A percentile compares a stretch with the other conserved stretches of the same genome.
Evolutionary conservation across 2,329 filamentous ascomycete genomes (phyloP).

Genomic region (Huntiella moniliformis): DNA sequence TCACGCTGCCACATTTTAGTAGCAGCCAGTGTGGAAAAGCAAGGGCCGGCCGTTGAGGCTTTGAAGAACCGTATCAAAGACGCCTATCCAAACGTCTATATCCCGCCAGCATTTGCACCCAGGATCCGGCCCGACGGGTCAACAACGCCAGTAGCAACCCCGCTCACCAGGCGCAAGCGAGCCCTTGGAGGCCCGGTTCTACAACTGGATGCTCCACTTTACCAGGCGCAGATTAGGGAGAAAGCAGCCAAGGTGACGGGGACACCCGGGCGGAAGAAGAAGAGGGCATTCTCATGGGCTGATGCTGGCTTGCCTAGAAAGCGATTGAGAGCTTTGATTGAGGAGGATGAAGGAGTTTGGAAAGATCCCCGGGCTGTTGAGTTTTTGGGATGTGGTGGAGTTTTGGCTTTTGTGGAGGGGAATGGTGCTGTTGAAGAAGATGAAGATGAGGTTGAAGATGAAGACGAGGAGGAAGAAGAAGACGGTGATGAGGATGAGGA

Average conservation of each 20-base stretch:
- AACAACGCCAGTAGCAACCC: constrained; percentile 1
- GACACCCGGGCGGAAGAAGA: constrained; percentile 2
- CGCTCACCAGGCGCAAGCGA: constrained; percentile 8
- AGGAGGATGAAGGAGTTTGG: constrained; percentile 10
- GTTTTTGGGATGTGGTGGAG: constrained; percentile 5
- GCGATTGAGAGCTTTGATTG: constrained; percentile 7
- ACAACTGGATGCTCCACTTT: constrained; percentile 31
- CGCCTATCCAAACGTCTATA: constrained; percentile 25
- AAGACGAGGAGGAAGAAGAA: background rate
- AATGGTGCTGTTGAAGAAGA: background rate
- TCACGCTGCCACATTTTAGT: constrained; percentile 27
- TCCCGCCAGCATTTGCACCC: constrained; percentile 13
- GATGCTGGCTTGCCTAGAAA: constrained; percentile 10
- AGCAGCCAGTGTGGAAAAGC: constrained; percentile 23
- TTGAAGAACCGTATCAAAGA: constrained; percentile 30
- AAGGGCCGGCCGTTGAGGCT: constrained; percentile 22
- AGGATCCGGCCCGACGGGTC: background rate
- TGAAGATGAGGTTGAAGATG: background rate
- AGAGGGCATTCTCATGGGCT: constrained; percentile 9
- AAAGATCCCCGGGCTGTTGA: constrained; percentile 9
- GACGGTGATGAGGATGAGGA: background rate
- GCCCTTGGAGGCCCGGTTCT: constrained; percentile 22
- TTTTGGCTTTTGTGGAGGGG: constrained; percentile 10
- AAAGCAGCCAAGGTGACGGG: constrained; percentile 4
- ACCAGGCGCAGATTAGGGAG: constrained; percentile 20